Conservation (phyloP, 768 basidiomycete genomes). For the Podaxis sp. region DNA sequence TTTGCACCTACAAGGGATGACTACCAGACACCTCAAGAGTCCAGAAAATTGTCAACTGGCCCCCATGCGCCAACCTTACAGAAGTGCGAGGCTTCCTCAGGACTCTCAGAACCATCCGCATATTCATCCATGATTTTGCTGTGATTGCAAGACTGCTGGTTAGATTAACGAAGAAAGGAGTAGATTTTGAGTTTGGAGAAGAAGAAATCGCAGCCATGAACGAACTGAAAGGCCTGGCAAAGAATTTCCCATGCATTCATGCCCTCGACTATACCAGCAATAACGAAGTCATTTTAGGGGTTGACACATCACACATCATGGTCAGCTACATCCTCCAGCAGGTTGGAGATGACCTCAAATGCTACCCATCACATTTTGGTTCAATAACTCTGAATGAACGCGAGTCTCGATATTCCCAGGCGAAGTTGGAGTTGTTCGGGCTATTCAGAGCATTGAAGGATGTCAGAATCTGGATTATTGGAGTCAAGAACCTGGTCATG, state of each 20-base stretch:
- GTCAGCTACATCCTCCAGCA: constrained; percentile 19
- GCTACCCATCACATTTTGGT: constrained; percentile 20
- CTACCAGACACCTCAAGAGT: constrained; percentile 23
- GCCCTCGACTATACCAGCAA: constrained; percentile 17
- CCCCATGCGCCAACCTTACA: constrained; percentile 16
- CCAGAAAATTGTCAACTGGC: constrained; percentile 25
- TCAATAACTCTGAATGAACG: constrained; percentile 24
- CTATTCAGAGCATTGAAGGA: no score
- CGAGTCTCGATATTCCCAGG: constrained; percentile 21
- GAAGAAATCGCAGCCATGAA: constrained; percentile 2
- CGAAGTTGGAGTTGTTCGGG: no score
- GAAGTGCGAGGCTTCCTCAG: constrained; percentile 27
- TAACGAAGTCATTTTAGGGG: constrained; percentile 20
- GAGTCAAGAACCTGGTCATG: no score
- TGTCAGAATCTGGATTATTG: no score
- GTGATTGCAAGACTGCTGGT: constrained; percentile 17
- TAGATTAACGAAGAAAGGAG: constrained; percentile 24
- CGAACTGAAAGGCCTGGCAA: constrained; percentile 3
- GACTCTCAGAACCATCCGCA: constrained; percentile 6
- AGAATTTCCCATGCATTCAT: constrained; percentile 11
- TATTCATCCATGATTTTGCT: constrained; percentile 28
- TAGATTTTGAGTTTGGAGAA: constrained; percentile 20
- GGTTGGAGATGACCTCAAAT: constrained; percentile 13
- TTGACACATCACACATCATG: constrained; percentile 20
- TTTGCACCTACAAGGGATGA: constrained; percentile 30